Conservation (phyloP, 2,329 filamentous ascomycete genomes). For the Ophiostoma piceae region DNA sequence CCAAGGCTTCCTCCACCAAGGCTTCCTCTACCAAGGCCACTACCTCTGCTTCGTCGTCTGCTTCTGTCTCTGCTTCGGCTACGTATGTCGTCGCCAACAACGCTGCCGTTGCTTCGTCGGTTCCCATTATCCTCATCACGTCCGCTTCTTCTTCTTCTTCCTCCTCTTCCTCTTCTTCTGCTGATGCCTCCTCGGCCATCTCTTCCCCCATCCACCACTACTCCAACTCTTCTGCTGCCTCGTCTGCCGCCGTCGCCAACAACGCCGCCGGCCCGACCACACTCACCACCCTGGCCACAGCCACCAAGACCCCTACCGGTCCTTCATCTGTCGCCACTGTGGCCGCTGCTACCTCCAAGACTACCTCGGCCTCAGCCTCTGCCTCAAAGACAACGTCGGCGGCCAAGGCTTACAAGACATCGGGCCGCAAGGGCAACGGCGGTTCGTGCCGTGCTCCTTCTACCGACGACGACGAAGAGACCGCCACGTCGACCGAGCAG, state of each 20-base stretch:
- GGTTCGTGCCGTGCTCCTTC: neutral
- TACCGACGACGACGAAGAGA: neutral
- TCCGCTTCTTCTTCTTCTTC: neutral
- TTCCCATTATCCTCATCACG: neutral
- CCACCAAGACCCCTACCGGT: neutral
- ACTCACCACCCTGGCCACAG: neutral
- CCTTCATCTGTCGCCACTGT: neutral
- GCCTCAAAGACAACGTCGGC: neutral
- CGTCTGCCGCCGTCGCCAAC: neutral
- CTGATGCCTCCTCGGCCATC: neutral
- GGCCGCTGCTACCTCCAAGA: neutral
- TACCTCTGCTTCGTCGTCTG: neutral
- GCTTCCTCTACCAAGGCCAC: neutral
- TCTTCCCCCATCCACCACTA: neutral
- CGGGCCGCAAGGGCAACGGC: slow-evolving; percentile 4
- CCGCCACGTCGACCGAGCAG: neutral
- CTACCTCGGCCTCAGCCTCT: neutral
- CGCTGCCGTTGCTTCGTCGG: neutral
- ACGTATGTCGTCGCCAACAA: neutral
- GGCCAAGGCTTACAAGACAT: neutral
- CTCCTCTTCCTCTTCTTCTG: neutral
- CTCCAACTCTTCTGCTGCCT: neutral
- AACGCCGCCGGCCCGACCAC: neutral
- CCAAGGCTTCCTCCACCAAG: neutral
- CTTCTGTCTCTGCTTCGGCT: neutral